Evolutionary conservation across 148 eudicot species (phyloP), one percentile per base, ranked within the genome.

Genomic region (Rhododendron williamsianum): DNA sequence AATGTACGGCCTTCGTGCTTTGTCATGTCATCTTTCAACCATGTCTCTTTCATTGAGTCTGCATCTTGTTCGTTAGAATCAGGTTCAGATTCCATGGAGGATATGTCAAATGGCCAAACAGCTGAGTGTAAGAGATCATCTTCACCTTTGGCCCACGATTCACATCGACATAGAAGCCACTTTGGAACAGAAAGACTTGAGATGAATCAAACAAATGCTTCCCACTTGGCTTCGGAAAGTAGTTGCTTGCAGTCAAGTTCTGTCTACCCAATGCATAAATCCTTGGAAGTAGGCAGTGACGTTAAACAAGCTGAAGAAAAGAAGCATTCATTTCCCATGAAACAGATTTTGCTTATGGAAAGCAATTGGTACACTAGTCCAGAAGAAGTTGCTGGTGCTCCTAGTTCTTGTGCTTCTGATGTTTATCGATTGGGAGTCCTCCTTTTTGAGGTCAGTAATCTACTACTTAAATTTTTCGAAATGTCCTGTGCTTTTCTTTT

Each of bases 1-100:
- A 95, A 96, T 90, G 93, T 94, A 5, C 91, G 95, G 74, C 99
- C 99, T 54, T 97, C 99, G 3, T 95, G 96, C 86, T 95, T 97
- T 85, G 89, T 97, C 48, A 94, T 95, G 94, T 95, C 99, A 51
- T 94, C 98, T 43, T 94, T 91, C 85, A 95, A 95, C 83, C 95
- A 90, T 58, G 96, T 97, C 25, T 91, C 98, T n/a, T 95, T 95
- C 88, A 92, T 97, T n/a, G 99, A 97, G 85, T 95, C 99, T 45
- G 95, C 98, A 3, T 97, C 99, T 76, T 94, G 97, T 84, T 95
- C 96, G 21, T 95, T 95, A 13, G 98, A 95, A 82, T 93, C 94
- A 4, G 95, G 95, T 74, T 97, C 99, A 6, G 99, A 97, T 85
- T 93, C 97, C 9, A 83, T 81, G 81, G 96, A 95, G 76, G 93